Percentiles rank a stretch among this genome's conserved stretches.
These are phyloP conservation scores for Kodamaea sagamina DNA, from an alignment of 805 yeast genomes.

Conservation along the genomic window DNA sequence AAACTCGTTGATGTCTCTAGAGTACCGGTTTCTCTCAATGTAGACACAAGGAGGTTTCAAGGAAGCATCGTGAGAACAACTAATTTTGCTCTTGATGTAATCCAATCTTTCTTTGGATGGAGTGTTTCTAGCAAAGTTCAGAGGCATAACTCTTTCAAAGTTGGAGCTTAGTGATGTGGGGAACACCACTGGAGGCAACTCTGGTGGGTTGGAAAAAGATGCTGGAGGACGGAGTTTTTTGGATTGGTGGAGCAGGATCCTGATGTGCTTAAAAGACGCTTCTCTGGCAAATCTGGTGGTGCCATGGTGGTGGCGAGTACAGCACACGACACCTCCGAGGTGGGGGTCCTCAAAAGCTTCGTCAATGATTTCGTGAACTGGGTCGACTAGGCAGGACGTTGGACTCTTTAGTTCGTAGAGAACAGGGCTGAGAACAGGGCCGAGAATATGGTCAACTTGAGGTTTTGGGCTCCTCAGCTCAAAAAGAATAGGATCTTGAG, in stretches of 20 bases:
- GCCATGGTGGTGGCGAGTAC: background rate
- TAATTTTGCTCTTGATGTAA: conserved; percentile 5
- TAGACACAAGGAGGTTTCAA: conserved; percentile 11
- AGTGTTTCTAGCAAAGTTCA: conserved; percentile 10
- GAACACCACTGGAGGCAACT: background rate
- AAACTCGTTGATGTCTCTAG: conserved; percentile 7
- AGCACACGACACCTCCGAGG: background rate
- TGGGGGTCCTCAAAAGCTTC: background rate
- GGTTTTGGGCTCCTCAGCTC: too few species aligned
- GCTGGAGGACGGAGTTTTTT: conserved; percentile 8
- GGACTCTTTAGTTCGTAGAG: too few species aligned
- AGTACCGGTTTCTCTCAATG: conserved; percentile 6
- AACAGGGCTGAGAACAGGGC: too few species aligned
- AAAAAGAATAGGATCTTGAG: too few species aligned
- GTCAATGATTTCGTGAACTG: background rate
- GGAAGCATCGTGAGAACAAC: conserved; percentile 1
- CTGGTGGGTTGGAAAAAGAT: background rate
- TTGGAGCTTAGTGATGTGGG: background rate
- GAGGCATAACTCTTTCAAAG: conserved; percentile 7
- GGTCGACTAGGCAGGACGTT: background rate
- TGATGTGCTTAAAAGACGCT: background rate
- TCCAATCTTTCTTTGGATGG: background rate
- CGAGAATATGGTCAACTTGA: too few species aligned
- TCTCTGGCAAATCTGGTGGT: background rate
- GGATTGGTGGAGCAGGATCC: conserved; percentile 1